These are phyloP conservation scores for Penicillium fuscoglaucum DNA, from an alignment of 2,329 filamentous ascomycete species.

Conservation along the genomic window DNA sequence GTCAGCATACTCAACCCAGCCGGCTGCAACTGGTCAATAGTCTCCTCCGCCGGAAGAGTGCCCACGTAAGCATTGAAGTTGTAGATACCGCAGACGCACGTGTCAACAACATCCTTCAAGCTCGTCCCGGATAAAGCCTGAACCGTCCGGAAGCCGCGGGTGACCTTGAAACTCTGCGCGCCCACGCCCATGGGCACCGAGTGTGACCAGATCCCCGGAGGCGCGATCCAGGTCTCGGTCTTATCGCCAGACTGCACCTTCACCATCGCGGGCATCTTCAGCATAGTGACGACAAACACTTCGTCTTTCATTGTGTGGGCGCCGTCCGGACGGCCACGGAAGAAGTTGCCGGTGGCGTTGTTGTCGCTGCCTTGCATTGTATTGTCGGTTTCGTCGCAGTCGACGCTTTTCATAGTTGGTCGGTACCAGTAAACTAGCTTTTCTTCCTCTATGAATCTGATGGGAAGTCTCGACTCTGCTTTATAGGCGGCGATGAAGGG, in stretches of 20 bases:
- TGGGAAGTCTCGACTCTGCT: slow-evolving; percentile 39
- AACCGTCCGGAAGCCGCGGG: slow-evolving; percentile 44
- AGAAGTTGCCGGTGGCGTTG: slow-evolving; percentile 54
- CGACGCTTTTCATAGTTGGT: slow-evolving; percentile 47
- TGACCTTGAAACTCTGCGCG: slow-evolving; percentile 50
- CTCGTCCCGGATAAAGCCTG: slow-evolving; percentile 46
- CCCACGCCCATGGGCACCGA: slow-evolving; percentile 52
- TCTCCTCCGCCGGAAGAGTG: slow-evolving; percentile 43
- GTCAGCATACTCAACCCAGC: slow-evolving; percentile 33
- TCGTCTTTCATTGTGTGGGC: slow-evolving; percentile 52
- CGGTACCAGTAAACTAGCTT: slow-evolving; percentile 59
- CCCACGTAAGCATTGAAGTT: slow-evolving; percentile 61
- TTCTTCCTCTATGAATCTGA: slow-evolving; percentile 48
- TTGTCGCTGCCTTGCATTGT: slow-evolving; percentile 46
- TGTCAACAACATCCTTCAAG: slow-evolving; percentile 51
- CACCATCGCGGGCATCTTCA: slow-evolving; percentile 49
- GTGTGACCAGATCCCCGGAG: slow-evolving; percentile 49
- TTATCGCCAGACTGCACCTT: slow-evolving; percentile 50
- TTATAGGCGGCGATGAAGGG: slow-evolving; percentile 58
- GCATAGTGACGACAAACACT: slow-evolving; percentile 56
- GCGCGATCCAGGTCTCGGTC: slow-evolving; percentile 47
- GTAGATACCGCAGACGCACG: slow-evolving; percentile 54
- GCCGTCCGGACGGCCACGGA: slow-evolving; percentile 53
- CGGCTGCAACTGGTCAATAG: slow-evolving; percentile 40
- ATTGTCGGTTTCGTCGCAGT: slow-evolving; percentile 57